Conservation (phyloP, 1,284 basidiomycete genomes). For the Ceraceosorus guamensis region DNA sequence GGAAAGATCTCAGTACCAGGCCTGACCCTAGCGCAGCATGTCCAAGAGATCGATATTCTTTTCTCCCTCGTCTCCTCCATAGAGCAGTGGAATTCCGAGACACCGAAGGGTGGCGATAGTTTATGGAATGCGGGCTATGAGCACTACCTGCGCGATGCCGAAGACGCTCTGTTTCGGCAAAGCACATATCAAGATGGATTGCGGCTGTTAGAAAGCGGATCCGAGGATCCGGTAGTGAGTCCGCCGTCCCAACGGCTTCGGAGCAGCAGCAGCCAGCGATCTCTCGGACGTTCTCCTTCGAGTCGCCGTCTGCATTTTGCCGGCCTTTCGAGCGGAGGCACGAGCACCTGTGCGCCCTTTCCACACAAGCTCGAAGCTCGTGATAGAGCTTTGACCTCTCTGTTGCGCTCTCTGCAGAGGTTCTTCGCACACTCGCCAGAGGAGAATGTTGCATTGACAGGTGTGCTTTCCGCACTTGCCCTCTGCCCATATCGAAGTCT, state of each 20-base stretch:
- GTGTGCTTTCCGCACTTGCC: slow-evolving; percentile 68
- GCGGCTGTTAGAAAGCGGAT: slow-evolving; percentile 4
- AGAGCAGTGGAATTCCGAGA: not conserved
- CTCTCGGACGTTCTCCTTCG: not conserved
- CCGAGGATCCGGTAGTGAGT: not conserved
- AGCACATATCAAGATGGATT: slow-evolving; percentile 20
- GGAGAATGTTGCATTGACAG: slow-evolving; percentile 79
- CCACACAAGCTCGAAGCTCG: slow-evolving; percentile 65
- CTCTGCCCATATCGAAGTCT: slow-evolving; percentile 76
- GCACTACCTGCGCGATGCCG: slow-evolving; percentile 72
- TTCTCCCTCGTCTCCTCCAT: slow-evolving; percentile 17
- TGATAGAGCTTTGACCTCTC: slow-evolving; percentile 65
- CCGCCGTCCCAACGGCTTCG: not conserved
- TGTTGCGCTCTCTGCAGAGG: slow-evolving; percentile 64
- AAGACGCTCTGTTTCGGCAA: slow-evolving; percentile 52
- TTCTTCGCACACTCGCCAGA: slow-evolving; percentile 83
- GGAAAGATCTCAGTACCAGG: not conserved
- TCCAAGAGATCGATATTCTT: slow-evolving; percentile 19
- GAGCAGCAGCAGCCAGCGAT: not conserved
- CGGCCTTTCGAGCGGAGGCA: too few species aligned
- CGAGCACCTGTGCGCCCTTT: slow-evolving; percentile 4
- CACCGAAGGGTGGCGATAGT: not conserved
- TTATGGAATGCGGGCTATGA: slow-evolving; percentile 77
- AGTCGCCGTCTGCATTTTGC: too few species aligned
- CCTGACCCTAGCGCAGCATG: slow-evolving; percentile 8